phyloP scores from a whole-genome alignment of 306 rosid species.

The Dalbergia cochinchinensis region DNA sequence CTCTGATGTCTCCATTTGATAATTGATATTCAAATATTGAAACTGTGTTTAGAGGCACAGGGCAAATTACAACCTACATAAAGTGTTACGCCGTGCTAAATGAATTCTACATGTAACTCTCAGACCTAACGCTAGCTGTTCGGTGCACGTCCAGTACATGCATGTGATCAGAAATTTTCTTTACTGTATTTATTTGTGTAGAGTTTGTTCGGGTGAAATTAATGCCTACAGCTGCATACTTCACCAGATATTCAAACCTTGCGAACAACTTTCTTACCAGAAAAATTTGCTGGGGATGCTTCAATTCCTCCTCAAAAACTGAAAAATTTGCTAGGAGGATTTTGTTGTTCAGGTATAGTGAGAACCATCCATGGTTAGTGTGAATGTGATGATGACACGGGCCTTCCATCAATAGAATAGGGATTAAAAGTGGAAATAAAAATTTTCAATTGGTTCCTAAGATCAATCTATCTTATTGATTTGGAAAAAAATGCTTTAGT shows the following conservation, averaged over 20 bases:
- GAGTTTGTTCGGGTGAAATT: constrained; percentile 37
- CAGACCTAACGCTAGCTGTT: constrained; percentile 17
- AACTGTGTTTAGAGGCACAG: no score
- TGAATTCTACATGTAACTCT: constrained; percentile 5
- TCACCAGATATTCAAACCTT: constrained; percentile 43
- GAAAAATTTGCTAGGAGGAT: neutral
- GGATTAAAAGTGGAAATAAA: neutral
- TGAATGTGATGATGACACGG: neutral
- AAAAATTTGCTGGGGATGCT: neutral
- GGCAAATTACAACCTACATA: no score
- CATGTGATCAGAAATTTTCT: constrained; percentile 5
- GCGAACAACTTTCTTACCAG: constrained; percentile 21
- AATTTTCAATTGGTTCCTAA: neutral
- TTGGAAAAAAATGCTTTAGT: neutral
- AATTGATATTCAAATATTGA: no score
- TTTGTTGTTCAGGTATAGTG: neutral
- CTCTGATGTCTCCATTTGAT: no score
- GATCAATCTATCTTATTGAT: neutral
- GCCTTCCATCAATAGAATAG: neutral
- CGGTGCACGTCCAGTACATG: neutral
- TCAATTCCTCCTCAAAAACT: no score
- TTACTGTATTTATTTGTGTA: neutral
- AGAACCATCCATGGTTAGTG: neutral
- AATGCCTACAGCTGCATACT: constrained; percentile 29
- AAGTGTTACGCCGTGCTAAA: neutral